Base-by-base conservation (phyloP, 805 yeast species). In the Wickerhamiella azymoides region DNA sequence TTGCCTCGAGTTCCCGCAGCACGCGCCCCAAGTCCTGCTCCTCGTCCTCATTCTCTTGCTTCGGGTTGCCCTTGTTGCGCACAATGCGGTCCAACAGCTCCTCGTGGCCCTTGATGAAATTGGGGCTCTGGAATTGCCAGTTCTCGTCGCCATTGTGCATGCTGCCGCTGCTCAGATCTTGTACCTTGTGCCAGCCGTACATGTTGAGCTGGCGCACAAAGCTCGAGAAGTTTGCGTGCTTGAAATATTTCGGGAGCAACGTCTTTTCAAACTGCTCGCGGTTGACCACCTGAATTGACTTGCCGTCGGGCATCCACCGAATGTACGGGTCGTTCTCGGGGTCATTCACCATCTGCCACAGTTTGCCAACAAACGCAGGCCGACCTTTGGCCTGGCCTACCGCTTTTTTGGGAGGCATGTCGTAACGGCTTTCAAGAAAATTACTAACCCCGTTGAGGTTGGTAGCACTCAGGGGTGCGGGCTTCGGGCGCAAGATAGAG, bases 171-270 rank as follows among this genome's bases (percentile, higher is more conserved):
- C 67, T 82, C 18, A 88, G 77, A 63, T 92, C 97, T 63, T 92
- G 98, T 3, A 92, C 92, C 64, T 92, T 92, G 67, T 88, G 97
- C 96, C 96, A 92, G 10, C 98, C 98, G 61, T 92, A 92, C 98
- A 92, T 89, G 64, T 89, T 89, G 57, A 89, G 70, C 61, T 89
- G 98, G 50, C 98, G 76, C 13, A 92, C 97, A 70, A 92, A 92
- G 27, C 92, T 79, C 17, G 97, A 93, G 65, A 92, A 88, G 61
- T 92, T 89, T 50, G 84, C 80, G 64, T 92, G 98, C 62, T 92
- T 92, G 70, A 88, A 92, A 65, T 85, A 92, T 57, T 79, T 79
- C 5, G 99, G 98, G 50, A 92, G 65, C 24, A 92, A 79, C 49
- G 72, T 68, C 55, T 79, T 83, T 72, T 86, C 92, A 57, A 92